These are phyloP conservation scores for Coemansia nantahalensis DNA, from an alignment of 192 early-diverging fungal genomes.

Conservation along the genomic window DNA sequence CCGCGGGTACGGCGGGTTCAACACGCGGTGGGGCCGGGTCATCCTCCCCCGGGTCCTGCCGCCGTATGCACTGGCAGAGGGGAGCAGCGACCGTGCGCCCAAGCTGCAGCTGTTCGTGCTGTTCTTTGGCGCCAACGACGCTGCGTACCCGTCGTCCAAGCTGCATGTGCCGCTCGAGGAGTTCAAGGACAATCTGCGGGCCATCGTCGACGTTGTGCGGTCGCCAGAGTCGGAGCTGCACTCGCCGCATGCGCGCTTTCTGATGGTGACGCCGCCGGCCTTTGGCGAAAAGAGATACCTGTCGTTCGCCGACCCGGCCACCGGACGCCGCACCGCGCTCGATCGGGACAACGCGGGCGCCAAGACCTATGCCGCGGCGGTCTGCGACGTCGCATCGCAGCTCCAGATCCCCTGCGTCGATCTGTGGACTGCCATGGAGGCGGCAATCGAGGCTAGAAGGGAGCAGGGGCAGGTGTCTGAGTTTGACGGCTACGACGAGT, in stretches of 20 bases:
- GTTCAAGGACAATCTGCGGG: conserved; percentile 14
- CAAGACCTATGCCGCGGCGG: conserved; percentile 17
- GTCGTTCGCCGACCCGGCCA: too few relatives aligned
- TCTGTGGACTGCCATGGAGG: conserved; percentile 36
- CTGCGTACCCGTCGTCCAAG: conserved; percentile 7
- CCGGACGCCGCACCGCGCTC: not conserved
- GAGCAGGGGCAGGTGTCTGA: not conserved
- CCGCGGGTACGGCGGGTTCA: conserved; percentile 43
- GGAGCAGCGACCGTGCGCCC: not conserved
- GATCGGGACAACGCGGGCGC: conserved; percentile 9
- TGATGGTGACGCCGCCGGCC: conserved; percentile 40
- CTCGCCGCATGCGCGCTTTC: conserved; percentile 7
- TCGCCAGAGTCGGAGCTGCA: conserved; percentile 4
- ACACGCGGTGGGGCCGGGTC: conserved; percentile 10
- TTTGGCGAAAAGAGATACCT: conserved; percentile 18
- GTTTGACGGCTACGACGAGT: conserved; percentile 18
- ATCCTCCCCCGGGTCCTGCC: conserved; percentile 21
- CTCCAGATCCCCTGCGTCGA: conserved; percentile 24
- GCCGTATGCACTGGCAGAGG: too few relatives aligned
- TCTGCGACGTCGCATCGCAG: conserved; percentile 3
- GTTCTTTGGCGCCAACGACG: conserved; percentile 42
- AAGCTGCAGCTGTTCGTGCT: conserved; percentile 19
- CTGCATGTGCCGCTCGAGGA: conserved; percentile 38
- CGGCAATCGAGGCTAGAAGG: not conserved
- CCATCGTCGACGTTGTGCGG: conserved; percentile 5